Base-by-base conservation (phyloP, 306 rosid genomes). In the Pyrus bretschneideri region DNA sequence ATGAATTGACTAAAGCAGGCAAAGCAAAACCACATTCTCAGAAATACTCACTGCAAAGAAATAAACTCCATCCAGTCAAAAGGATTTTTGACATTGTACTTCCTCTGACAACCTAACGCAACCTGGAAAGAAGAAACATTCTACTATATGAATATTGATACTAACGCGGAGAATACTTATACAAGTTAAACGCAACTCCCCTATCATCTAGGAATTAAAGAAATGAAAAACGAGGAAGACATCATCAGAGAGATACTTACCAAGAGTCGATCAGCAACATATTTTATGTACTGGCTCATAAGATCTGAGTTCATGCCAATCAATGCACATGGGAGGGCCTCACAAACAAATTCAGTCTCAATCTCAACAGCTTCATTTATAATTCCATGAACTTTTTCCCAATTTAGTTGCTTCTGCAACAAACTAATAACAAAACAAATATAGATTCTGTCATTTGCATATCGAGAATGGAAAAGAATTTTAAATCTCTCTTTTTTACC, bases 61-160 rank as follows among this genome's bases (percentile, higher is more conserved):
- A 93, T 93, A 65, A 91, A 91, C 83, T 93, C 97, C 98, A 93
- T 93, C 93, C 96, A 93, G 73, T 91, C 98, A 62, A 93, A 93
- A 71, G 98, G 98, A 82, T 93, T 93, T 79, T 89, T 86, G 74
- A 83, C 92, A 33, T 87, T 89, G 91, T 89, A 91, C 80, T 83
- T 93, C 78, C 49, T 91, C 76, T 82, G 72, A 75, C 82, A 87
- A 4, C 92, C 93, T 78, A 93, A 87, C 11, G 97, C 62, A 80
- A 88, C 89, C 97, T 93, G 85, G 49, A 78, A 75, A 15, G 18
- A 19, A 25, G 49, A 21, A 35, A 22, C 27, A 65, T 15, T 19
- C 27, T 2, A 45, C 10, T 2, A 72, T 9, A 13, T 38, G 68
- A 14, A n/a, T 62, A 42, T 45, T 27, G 60, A 19, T 7, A 27